Conservation (phyloP, 306 rosid genomes). For the Benincasa hispida region DNA sequence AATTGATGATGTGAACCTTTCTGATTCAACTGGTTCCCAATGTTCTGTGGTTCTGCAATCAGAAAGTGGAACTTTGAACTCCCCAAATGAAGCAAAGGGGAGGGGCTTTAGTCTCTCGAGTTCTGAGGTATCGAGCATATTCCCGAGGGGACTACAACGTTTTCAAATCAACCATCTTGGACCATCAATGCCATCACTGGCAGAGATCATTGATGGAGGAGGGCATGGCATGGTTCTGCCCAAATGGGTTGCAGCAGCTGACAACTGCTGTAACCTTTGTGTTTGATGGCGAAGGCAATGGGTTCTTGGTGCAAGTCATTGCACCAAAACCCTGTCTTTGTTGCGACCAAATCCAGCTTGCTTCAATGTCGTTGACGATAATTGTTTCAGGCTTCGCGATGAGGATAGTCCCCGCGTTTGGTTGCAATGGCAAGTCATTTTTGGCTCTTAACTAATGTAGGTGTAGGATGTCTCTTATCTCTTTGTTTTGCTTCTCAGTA, state of each 20-base stretch:
- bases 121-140: conserved; percentile 71
- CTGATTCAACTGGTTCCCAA: conserved; percentile 40
- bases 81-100: conserved; percentile 52
- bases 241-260: conserved; percentile 70
- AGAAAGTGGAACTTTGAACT: conserved; percentile 50
- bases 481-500: background rate
- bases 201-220: conserved; percentile 35
- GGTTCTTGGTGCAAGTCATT: background rate
- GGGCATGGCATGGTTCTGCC: conserved; percentile 44
- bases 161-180: conserved; percentile 42
- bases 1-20: conserved; percentile 18
- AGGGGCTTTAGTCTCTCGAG: conserved; percentile 48
- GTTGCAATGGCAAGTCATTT: conserved; percentile 55
- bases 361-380: conserved; percentile 5
- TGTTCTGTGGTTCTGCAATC: conserved; percentile 63
- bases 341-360: conserved; percentile 34
- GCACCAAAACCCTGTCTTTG: conserved; percentile 25
- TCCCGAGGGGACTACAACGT: conserved; percentile 34
- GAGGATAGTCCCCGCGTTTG: conserved; percentile 33
- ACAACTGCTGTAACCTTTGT: conserved; percentile 55
- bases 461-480: background rate
- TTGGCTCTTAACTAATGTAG: conserved; percentile 34
- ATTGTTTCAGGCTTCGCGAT: conserved; percentile 15
- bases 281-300: conserved; percentile 29
- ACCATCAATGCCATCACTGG: conserved; percentile 30